Evolutionary conservation across 805 yeast genomes (phyloP).

Genomic region (Myxozyma monticola): DNA sequence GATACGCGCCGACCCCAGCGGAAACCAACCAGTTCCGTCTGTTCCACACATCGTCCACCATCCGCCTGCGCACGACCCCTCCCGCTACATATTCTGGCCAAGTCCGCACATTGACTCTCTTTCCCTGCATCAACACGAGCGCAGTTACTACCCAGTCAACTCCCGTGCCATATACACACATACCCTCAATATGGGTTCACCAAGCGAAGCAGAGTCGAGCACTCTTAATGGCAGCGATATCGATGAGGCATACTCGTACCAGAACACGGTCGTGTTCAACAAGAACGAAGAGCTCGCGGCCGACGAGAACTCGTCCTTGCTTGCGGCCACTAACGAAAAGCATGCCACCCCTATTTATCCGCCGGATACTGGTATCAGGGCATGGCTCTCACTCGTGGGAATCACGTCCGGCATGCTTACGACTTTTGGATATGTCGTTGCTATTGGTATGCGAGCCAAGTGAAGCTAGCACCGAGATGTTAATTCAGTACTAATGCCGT

Average conservation of each 20-base stretch:
- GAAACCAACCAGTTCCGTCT: no score
- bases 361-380: conserved; percentile 32
- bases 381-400: conserved; percentile 56
- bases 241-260: not conserved
- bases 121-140: no score
- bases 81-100: not conserved
- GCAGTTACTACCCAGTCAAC: no score
- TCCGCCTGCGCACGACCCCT: no score
- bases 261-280: conserved; percentile 1
- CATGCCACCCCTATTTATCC: not conserved
- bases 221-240: not conserved
- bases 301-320: conserved; percentile 5
- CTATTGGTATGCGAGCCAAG: conserved; percentile 29
- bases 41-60: no score
- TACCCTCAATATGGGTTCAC: not conserved
- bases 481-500: no score
- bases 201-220: not conserved
- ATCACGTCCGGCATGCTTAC: conserved; percentile 57
- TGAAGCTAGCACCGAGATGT: no score
- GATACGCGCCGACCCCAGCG: no score
- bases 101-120: no score
- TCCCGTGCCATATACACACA: no score
- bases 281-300: conserved; percentile 3
- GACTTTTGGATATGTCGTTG: conserved; percentile 53
- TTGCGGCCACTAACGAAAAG: conserved; percentile 1